These are phyloP conservation scores for Wakefieldia striispora DNA, from an alignment of 768 basidiomycete species.

Conservation along the genomic window DNA sequence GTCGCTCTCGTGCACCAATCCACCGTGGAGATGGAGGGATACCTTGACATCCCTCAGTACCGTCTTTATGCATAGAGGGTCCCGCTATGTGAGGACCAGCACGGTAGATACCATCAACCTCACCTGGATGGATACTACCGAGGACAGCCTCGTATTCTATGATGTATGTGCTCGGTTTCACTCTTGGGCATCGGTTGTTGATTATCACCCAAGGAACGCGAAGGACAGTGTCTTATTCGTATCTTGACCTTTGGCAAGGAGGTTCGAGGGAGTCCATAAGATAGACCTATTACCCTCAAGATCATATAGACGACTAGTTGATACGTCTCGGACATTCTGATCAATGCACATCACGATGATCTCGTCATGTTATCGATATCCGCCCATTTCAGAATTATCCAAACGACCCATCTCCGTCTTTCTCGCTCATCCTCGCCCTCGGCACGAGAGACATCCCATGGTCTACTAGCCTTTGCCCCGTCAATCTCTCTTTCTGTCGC, in stretches of 20 bases:
- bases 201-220: slow-evolving; percentile 25
- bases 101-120: slow-evolving; percentile 46
- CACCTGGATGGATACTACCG: slow-evolving; percentile 52
- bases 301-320: not conserved
- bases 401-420: slow-evolving; percentile 69
- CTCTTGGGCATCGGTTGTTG: not conserved
- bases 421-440: slow-evolving; percentile 65
- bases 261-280: slow-evolving; percentile 14
- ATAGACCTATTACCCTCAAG: not conserved
- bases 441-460: slow-evolving; percentile 51
- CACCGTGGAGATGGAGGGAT: slow-evolving; percentile 34
- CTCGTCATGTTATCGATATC: not conserved
- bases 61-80: slow-evolving; percentile 26
- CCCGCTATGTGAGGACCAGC: slow-evolving; percentile 31
- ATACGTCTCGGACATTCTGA: not conserved
- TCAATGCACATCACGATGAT: slow-evolving; percentile 12
- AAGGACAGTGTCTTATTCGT: slow-evolving; percentile 33
- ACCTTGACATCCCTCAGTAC: slow-evolving; percentile 25
- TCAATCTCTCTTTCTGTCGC: slow-evolving; percentile 48
- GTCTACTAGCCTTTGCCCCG: slow-evolving; percentile 40
- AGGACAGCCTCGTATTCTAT: slow-evolving; percentile 59
- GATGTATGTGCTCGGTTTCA: slow-evolving; percentile 39
- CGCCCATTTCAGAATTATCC: slow-evolving; percentile 57
- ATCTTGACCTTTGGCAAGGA: slow-evolving; percentile 32
- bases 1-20: slow-evolving; percentile 24